These are phyloP conservation scores for Salmacisia buchloeana DNA, from an alignment of 1,284 basidiomycete species.

Conservation along the genomic window DNA sequence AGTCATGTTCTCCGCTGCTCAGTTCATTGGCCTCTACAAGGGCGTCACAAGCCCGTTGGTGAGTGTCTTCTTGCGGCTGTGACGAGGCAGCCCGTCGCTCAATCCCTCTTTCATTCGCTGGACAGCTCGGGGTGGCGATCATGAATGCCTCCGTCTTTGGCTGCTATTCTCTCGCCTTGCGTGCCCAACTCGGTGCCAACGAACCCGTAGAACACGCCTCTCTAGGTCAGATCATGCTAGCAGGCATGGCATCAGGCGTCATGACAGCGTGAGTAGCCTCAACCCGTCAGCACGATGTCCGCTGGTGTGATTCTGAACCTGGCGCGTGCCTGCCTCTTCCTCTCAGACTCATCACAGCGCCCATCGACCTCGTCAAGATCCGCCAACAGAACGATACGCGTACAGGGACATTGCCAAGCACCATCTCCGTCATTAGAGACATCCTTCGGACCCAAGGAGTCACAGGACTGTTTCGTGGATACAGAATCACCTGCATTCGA, in stretches of 20 bases:
- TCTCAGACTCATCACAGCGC: constrained; percentile 34
- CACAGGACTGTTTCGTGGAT: constrained; percentile 31
- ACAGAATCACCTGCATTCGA: constrained; percentile 30
- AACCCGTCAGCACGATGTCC: neutral
- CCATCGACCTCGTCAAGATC: constrained; percentile 45
- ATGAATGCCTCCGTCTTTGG: constrained; percentile 48
- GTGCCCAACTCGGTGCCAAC: constrained; percentile 14
- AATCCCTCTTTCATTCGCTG: constrained; percentile 16
- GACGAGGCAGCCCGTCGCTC: neutral
- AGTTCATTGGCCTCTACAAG: constrained; percentile 38
- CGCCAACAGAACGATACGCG: constrained; percentile 33
- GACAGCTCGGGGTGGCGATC: constrained; percentile 39
- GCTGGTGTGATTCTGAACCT: neutral
- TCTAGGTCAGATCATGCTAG: constrained; percentile 27
- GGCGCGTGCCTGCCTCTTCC: neutral
- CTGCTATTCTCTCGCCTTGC: constrained; percentile 31
- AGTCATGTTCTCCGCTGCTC: neutral
- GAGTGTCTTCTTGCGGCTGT: neutral
- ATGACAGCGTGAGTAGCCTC: constrained; percentile 18
- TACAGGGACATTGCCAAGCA: neutral
- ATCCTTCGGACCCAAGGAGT: constrained; percentile 23
- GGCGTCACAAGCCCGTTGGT: constrained; percentile 23
- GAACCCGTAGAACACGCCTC: neutral
- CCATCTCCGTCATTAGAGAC: constrained; percentile 12
- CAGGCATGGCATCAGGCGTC: constrained; percentile 33